Base-by-base conservation (phyloP, 306 rosid species). In the Dryas drummondii region DNA sequence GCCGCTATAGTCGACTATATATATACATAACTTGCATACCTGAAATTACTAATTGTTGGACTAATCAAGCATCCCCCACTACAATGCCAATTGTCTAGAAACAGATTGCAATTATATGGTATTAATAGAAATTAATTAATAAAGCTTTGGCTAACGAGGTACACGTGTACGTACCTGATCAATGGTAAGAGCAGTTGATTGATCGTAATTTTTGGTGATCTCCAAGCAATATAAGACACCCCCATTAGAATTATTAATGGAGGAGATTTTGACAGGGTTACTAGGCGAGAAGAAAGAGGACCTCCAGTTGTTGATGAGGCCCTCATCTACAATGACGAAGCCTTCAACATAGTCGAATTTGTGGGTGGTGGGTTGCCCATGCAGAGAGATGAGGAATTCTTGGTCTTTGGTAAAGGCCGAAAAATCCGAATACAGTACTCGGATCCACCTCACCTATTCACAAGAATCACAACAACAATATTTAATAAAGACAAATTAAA, bases 281-380 rank as follows among this genome's bases (percentile, higher is more conserved):
- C 81, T 82, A 0, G 97, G 89, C 12, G 97, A 90, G 73, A 91
- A 94, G 77, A 94, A 94, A 0, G 99, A 94, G 0, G 99, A 94
- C 58, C 99, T 86, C 99, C 99, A 94, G 77, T 92, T 94, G 73
- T 94, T 94, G 53, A 90, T 86, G 19, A 94, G 87, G 6, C 97
- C 97, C 80, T 92, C 97, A 57, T 94, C 99, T 2, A 90, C 99
- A 42, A 92, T 94, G 4, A 94, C 97, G 72, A 94, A 94, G 54
- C 99, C 99, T 79, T 94, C 99, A 4, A 94, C 90, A 78, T 94
- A 94, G 52, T 94, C 99, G 62, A 94, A 92, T 69, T 85, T 94
- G 76, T 89, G 79, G 50, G 71, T 71, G 3, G 73, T 53, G 17
- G 84, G 76, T 11, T 83, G 81, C 68, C 86, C 97, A 78, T 92